Evolutionary conservation across 352 stramenopile species (phyloP).

Genomic region (Phytophthora macrochlamydospora): DNA sequence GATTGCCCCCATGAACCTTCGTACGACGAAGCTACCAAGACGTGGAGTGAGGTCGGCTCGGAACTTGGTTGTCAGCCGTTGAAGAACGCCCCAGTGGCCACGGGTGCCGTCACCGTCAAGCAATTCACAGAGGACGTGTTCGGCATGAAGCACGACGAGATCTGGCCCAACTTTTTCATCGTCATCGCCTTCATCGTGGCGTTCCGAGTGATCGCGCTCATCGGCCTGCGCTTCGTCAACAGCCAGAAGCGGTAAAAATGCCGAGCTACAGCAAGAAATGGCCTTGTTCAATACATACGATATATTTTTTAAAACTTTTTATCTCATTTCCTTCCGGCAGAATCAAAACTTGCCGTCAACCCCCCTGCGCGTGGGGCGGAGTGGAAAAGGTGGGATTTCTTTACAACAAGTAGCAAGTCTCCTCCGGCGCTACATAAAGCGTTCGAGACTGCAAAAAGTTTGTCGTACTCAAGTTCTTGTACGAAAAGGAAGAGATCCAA

Average conservation of each 20-base stretch:
- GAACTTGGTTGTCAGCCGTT: slow-evolving; percentile 47
- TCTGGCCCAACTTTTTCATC: slow-evolving; percentile 40
- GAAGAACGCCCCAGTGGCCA: slow-evolving; percentile 30
- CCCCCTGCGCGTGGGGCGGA: too few relatives aligned
- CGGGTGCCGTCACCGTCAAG: slow-evolving; percentile 41
- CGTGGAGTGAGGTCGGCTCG: slow-evolving; percentile 26
- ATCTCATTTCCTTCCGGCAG: too few relatives aligned
- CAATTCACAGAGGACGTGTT: slow-evolving; percentile 49
- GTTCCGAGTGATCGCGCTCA: slow-evolving; percentile 46
- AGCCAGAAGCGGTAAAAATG: slow-evolving; percentile 45
- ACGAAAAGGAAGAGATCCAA: too few relatives aligned
- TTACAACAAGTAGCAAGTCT: too few relatives aligned
- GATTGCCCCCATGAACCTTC: slow-evolving; percentile 38
- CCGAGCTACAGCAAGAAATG: too few relatives aligned
- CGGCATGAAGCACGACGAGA: slow-evolving; percentile 56
- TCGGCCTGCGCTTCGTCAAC: slow-evolving; percentile 57
- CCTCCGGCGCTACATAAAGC: too few relatives aligned
- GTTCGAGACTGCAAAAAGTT: too few relatives aligned
- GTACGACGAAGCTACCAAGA: slow-evolving; percentile 32
- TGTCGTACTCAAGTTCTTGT: too few relatives aligned
- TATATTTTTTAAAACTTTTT: too few relatives aligned
- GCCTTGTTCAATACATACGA: too few relatives aligned
- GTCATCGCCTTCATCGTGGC: slow-evolving; percentile 45
- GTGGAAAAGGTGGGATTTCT: too few relatives aligned
- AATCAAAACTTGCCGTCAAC: too few relatives aligned